Evolutionary conservation across 306 rosid species (phyloP).

Genomic region (Vigna mungo): DNA sequence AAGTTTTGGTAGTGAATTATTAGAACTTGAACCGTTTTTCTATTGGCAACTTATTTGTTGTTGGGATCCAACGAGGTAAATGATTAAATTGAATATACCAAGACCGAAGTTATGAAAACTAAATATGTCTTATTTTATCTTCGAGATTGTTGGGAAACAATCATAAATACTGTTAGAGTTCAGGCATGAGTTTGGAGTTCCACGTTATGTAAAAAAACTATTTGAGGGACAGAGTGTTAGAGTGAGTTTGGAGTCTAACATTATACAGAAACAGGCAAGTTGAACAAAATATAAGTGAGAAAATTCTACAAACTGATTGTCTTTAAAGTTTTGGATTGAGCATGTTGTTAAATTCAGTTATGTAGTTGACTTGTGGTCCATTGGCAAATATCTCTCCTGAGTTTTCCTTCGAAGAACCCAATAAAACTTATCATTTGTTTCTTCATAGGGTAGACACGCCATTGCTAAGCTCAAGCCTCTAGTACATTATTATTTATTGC

Average conservation of each 20-base stretch:
- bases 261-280: no score
- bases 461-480: not conserved
- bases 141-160: slow-evolving; percentile 1
- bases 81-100: slow-evolving; percentile 9
- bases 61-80: slow-evolving; percentile 7
- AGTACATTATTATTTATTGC: not conserved
- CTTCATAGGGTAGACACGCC: not conserved
- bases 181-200: no score
- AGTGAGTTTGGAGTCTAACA: no score
- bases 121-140: not conserved
- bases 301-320: no score
- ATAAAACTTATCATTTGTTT: slow-evolving; percentile 20
- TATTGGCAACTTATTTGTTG: not conserved
- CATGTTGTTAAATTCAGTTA: no score
- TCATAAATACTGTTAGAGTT: not conserved
- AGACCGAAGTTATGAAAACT: slow-evolving; percentile 30
- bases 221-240: no score
- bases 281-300: no score
- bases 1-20: slow-evolving; percentile 2
- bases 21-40: not conserved
- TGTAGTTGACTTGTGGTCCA: no score
- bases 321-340: no score
- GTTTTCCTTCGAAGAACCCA: no score
- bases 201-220: no score
- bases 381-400: no score